A percentile compares a stretch with the other conserved stretches of the same genome.
Conservation (phyloP, 2,329 filamentous ascomycete species). For the Moelleriella libera region DNA sequence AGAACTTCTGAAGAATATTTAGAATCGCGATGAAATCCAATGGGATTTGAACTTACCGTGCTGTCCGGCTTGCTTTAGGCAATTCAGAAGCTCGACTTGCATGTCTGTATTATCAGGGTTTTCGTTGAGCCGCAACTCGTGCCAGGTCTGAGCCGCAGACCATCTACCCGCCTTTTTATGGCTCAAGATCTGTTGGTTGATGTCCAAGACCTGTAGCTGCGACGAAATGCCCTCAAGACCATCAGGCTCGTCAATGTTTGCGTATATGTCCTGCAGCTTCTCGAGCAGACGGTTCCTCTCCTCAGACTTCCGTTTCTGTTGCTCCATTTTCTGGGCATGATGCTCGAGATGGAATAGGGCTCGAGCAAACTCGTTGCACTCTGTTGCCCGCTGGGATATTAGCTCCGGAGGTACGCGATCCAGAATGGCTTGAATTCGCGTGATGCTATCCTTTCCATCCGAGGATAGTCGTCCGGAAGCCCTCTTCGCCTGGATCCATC, state of each 20-base stretch:
- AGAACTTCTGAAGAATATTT: constrained; percentile 50
- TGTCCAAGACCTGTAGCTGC: constrained; percentile 71
- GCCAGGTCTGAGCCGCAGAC: constrained; percentile 95
- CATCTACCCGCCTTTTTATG: constrained; percentile 88
- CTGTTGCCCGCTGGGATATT: constrained; percentile 68
- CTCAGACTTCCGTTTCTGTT: constrained; percentile 28
- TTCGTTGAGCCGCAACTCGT: constrained; percentile 76
- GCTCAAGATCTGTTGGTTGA: constrained; percentile 85
- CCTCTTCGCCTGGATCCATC: constrained; percentile 71
- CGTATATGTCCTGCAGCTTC: constrained; percentile 83
- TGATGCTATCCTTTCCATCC: constrained; percentile 32
- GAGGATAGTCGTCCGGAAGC: constrained; percentile 13
- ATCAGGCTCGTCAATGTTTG: constrained; percentile 94
- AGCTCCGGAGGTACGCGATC: constrained; percentile 59
- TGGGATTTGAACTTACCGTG: constrained; percentile 45
- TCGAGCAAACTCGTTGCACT: constrained; percentile 84
- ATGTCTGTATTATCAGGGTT: constrained; percentile 62
- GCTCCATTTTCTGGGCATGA: constrained; percentile 48
- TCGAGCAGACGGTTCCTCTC: constrained; percentile 56
- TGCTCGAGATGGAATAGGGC: constrained; percentile 93
- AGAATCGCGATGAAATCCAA: constrained; percentile 1
- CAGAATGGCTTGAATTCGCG: constrained; percentile 35
- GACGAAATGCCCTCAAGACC: constrained; percentile 89
- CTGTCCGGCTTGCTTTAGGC: constrained; percentile 89
- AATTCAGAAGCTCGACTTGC: constrained; percentile 73